Base-by-base conservation (phyloP, 495 filamentous ascomycete genomes). In the Podospora pseudocomata region DNA sequence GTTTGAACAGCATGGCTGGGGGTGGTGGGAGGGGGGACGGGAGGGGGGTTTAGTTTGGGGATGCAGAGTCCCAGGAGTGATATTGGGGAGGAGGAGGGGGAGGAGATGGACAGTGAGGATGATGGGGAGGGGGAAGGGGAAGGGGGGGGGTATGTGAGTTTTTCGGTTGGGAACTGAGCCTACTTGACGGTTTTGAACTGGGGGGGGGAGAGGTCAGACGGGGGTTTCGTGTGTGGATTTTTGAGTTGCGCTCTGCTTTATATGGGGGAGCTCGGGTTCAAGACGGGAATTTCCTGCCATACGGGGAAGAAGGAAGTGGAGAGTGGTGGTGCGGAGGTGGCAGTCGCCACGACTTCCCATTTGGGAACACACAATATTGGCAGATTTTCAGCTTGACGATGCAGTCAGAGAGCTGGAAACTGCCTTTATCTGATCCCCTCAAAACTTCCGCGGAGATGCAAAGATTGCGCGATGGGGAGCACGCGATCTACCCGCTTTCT, bases 121-220 rank as follows among this genome's bases (percentile, higher is more conserved):
- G 83, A 79, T 32, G 70, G 69, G 27, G 75, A 70, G 20, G 79
- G 78, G 61, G 82, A 80, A 64, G 80, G 80, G 11, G 82, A 82
- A 54, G 82, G 84, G 70, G 83, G 81, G 20, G 81, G 83, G 77
- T 84, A 86, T 68, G 83, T 83, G 9, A 84, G 83, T 64, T 77
- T 85, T 68, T 81, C 79, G 34, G 72, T 74, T 62, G 39, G 39
- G 15, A 49, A 49, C 39, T 49, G 15, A 16, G 15, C 34, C 5
- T 39, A 0, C 11, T 39, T 39, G 34, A 32, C 30, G 30, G 30
- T 5, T 32, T 32, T 32, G 7, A 32, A 5, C 30, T 32, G 3
- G 3, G 7, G 20, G 20, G 20, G 20, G 20, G 20, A 23, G 20
- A 23, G 20, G 20, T 23, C 20, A 23, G 20, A 23, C 20, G 20